Conservation (phyloP, 768 basidiomycete species). For the Hericium coralloides region DNA sequence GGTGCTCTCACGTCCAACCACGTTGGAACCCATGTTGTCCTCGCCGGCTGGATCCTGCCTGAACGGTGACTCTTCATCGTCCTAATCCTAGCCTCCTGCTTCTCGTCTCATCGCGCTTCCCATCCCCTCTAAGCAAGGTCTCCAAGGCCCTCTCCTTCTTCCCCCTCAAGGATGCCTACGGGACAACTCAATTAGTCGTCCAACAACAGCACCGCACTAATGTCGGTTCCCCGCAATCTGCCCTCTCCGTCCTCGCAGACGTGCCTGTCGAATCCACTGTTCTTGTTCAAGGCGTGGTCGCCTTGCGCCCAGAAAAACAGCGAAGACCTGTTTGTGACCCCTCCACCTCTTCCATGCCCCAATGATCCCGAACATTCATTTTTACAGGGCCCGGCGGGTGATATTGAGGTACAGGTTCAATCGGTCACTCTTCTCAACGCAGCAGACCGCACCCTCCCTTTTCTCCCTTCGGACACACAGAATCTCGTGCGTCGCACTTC, state of each 20-base stretch:
- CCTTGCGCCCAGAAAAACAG: constrained; percentile 51
- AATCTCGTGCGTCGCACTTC: constrained; percentile 49
- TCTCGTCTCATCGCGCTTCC: constrained; percentile 20
- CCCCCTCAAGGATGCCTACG: constrained; percentile 71
- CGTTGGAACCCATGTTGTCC: constrained; percentile 36
- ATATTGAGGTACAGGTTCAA: constrained; percentile 74
- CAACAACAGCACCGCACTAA: constrained; percentile 22
- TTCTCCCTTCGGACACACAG: constrained; percentile 69
- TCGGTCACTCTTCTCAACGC: constrained; percentile 72
- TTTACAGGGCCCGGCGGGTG: constrained; percentile 51
- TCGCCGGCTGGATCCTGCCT: constrained; percentile 77
- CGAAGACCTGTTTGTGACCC: constrained; percentile 39
- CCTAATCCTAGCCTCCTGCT: not conserved
- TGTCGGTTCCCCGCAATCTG: constrained; percentile 15
- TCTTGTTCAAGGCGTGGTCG: constrained; percentile 66
- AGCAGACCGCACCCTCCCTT: constrained; percentile 65
- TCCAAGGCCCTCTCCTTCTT: constrained; percentile 73
- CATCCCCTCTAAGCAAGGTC: constrained; percentile 45
- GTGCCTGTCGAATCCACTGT: constrained; percentile 76
- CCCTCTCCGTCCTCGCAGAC: constrained; percentile 38
- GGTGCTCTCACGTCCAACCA: constrained; percentile 14
- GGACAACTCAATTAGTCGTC: constrained; percentile 72
- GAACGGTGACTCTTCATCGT: constrained; percentile 52
- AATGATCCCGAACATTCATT: not conserved
- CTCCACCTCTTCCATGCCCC: not conserved